Evolutionary conservation across 768 basidiomycete species (phyloP), one percentile per base, ranked within the genome.

Genomic region (Suillus sp.): DNA sequence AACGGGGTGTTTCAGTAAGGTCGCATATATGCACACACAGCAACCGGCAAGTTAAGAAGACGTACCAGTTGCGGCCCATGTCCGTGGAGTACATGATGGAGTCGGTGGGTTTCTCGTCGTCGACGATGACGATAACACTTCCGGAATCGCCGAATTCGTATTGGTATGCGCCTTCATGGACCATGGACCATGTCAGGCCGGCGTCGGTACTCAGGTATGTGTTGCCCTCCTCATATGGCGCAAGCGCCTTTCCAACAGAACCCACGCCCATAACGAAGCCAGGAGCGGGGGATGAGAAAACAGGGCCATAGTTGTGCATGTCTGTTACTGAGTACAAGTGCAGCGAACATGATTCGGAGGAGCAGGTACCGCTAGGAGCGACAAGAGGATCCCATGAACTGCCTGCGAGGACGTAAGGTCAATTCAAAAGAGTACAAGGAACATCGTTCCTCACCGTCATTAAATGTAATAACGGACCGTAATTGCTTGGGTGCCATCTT

Each of bases 251-350:
- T 2, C 96, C 95, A 40, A 97, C 83, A 0, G 87, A 91, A 7
- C 97, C 97, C 2, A 99, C 95, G n/a, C 92, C 96, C 92, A 99
- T 96, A 34, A 93, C 90, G 64, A 94, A 84, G 0, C 97, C 96
- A 0, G 96, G 96, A 0, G 96, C 96, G 6, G 93, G 90, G 0
- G 95, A 95, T 1, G 95, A 96, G 77, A 99, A 99, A 35, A 98
- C 84, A 20, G 93, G 89, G 0, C 97, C 96, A 70, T 89, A 92
- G 76, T 98, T 99, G 78, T 96, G 96, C 1, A 93, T 90, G 9
- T 85, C 80, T 0, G 96, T 96, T 27, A 99, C 94, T 7, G 96
- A 97, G 75, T 97, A 90, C 14, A 99, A 78, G 73, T 99, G 96
- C 0, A 99, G 81, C 0, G 93, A 88, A 74, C 96, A 99, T 30